phyloP scores from a whole-genome alignment of 2,329 filamentous ascomycete species.

The Scedosporium dehoogii region DNA sequence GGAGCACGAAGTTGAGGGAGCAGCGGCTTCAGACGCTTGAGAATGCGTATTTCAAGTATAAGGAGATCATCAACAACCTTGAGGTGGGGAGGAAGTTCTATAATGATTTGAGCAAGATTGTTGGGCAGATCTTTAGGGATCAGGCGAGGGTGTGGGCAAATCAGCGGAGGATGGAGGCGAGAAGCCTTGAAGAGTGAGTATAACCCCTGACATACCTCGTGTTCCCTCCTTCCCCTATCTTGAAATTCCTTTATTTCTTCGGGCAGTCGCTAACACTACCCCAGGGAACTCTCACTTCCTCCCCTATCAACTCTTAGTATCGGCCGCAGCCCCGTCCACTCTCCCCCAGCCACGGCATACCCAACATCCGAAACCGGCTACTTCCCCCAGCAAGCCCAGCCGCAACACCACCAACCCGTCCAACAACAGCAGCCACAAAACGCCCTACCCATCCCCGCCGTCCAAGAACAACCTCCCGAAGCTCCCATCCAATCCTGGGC shows the following conservation, averaged over 20 bases:
- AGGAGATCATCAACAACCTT: slow-evolving; percentile 85
- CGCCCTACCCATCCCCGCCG: slow-evolving; percentile 17
- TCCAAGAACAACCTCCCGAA: slow-evolving; percentile 21
- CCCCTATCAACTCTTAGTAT: slow-evolving; percentile 34
- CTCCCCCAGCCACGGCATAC: slow-evolving; percentile 9
- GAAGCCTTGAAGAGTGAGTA: slow-evolving; percentile 63
- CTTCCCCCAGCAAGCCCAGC: slow-evolving; percentile 10
- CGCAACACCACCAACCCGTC: slow-evolving; percentile 7
- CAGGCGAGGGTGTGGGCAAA: slow-evolving; percentile 68
- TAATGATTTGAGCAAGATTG: slow-evolving; percentile 85
- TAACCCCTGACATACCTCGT: background rate
- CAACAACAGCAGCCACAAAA: slow-evolving; percentile 12
- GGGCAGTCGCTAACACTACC: slow-evolving; percentile 5
- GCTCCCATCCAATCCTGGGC: slow-evolving; percentile 50
- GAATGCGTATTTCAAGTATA: slow-evolving; percentile 90
- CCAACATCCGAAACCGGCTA: slow-evolving; percentile 11
- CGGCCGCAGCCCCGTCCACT: slow-evolving; percentile 19
- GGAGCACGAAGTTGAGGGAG: slow-evolving; percentile 63
- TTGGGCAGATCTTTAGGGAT: slow-evolving; percentile 70
- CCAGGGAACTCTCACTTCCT: slow-evolving; percentile 42
- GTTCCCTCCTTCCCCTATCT: slow-evolving; percentile 8
- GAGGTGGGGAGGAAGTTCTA: slow-evolving; percentile 93
- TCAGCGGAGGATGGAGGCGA: slow-evolving; percentile 70
- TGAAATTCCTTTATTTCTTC: slow-evolving; percentile 1
- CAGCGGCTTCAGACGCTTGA: slow-evolving; percentile 79